Evolutionary conservation across 345 rosid species (phyloP).

Genomic region (Barbarea vulgaris): DNA sequence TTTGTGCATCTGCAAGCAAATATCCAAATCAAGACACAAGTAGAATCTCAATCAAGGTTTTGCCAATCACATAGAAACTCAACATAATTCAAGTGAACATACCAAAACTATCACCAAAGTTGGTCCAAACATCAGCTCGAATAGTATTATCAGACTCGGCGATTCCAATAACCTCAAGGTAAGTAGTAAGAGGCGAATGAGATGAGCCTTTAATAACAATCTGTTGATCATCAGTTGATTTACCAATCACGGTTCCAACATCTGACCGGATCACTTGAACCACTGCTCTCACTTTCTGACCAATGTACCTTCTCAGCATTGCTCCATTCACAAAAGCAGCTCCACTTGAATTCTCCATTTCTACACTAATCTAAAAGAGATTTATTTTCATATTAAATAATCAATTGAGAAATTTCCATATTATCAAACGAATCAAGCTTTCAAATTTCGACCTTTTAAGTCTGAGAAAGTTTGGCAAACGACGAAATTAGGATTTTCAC

Average conservation of each 20-base stretch:
- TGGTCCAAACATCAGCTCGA: slow-evolving; percentile 78
- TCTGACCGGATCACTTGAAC: slow-evolving; percentile 73
- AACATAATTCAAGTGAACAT: too few relatives aligned
- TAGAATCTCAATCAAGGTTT: too few relatives aligned
- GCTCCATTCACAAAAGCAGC: slow-evolving; percentile 85
- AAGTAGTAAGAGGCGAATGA: slow-evolving; percentile 53
- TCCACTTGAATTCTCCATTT: slow-evolving; percentile 83
- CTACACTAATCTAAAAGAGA: too few relatives aligned
- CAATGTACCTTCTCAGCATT: slow-evolving; percentile 58
- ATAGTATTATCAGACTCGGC: slow-evolving; percentile 66
- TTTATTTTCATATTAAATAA: too few relatives aligned
- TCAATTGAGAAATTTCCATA: not conserved
- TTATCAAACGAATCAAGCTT: not conserved
- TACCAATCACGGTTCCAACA: slow-evolving; percentile 57
- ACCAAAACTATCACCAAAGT: slow-evolving; percentile 87
- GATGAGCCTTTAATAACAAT: slow-evolving; percentile 64
- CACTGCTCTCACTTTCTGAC: slow-evolving; percentile 78
- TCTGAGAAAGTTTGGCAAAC: not conserved
- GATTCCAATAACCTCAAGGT: slow-evolving; percentile 84
- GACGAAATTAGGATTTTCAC: not conserved
- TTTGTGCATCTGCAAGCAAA: slow-evolving; percentile 57
- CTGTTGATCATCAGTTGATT: slow-evolving; percentile 75
- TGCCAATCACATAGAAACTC: too few relatives aligned
- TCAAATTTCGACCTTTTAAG: not conserved
- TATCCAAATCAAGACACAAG: too few relatives aligned